Evolutionary conservation across 495 filamentous ascomycete genomes (phyloP).

Genomic region (Usnea hakonensis): DNA sequence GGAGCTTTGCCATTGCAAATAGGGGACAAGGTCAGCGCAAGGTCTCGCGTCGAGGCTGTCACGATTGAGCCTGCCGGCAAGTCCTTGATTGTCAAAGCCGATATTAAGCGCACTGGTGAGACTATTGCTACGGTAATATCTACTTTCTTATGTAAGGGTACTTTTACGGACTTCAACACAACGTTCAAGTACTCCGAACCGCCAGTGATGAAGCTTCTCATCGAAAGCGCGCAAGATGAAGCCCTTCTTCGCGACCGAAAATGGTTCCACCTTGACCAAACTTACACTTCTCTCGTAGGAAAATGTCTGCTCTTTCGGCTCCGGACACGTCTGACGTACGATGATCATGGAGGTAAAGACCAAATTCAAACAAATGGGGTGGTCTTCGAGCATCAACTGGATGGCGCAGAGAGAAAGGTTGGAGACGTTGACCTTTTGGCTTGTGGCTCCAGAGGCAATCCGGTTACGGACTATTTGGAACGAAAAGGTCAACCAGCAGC

Average conservation of each 20-base stretch:
- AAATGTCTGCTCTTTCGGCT: conserved; percentile 22
- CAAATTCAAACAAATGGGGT: not conserved
- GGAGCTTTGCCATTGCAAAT: conserved; percentile 23
- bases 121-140: conserved; percentile 27
- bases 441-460: conserved; percentile 18
- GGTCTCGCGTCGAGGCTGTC: conserved; percentile 22
- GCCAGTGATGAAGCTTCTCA: conserved; percentile 10
- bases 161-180: conserved; percentile 11
- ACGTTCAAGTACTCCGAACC: conserved; percentile 22
- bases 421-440: conserved; percentile 12
- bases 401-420: conserved; percentile 15
- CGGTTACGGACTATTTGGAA: conserved; percentile 31
- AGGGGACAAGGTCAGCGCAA: conserved; percentile 25
- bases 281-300: conserved; percentile 16
- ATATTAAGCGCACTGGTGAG: conserved; percentile 23
- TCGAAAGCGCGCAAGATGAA: conserved; percentile 17
- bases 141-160: conserved; percentile 27
- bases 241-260: conserved; percentile 21
- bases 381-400: not conserved
- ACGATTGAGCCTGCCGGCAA: conserved; percentile 25
- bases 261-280: conserved; percentile 22
- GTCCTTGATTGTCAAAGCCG: conserved; percentile 25
- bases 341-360: conserved; percentile 10
- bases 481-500: conserved; percentile 20
- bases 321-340: conserved; percentile 15